phyloP scores from a whole-genome alignment of 1,284 basidiomycete species.

The Sporisorium graminicola region DNA sequence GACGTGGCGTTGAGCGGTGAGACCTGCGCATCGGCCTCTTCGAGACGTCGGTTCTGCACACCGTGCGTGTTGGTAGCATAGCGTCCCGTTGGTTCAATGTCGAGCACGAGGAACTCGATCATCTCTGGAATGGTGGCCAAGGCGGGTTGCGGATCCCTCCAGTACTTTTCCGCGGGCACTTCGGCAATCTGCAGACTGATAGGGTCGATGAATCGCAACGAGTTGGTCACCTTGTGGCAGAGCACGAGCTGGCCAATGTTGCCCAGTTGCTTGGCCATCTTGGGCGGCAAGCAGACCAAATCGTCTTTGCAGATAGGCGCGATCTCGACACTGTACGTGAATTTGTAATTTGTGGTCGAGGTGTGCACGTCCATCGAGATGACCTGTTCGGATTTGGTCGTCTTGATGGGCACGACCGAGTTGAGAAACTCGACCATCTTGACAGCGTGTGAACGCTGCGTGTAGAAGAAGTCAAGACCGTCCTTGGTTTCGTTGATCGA shows the following conservation, averaged over 20 bases:
- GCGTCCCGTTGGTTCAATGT: conserved; percentile 79
- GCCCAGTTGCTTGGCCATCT: conserved; percentile 83
- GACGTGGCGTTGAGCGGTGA: conserved; percentile 83
- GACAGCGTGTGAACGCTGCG: conserved; percentile 87
- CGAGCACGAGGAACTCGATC: conserved; percentile 93
- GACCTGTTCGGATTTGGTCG: conserved; percentile 92
- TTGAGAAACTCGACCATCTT: conserved; percentile 97
- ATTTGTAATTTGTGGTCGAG: conserved; percentile 94
- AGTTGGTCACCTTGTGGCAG: conserved; percentile 91
- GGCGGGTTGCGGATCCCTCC: conserved; percentile 87
- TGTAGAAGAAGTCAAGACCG: conserved; percentile 97
- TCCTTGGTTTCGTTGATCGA: conserved; percentile 92
- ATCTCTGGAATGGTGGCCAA: conserved; percentile 86
- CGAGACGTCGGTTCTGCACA: conserved; percentile 45
- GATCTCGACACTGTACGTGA: conserved; percentile 97
- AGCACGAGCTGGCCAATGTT: conserved; percentile 89
- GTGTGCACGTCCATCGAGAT: conserved; percentile 93
- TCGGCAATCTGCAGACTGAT: conserved; percentile 86
- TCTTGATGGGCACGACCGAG: conserved; percentile 86
- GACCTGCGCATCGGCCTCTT: conserved; percentile 88
- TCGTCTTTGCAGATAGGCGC: conserved; percentile 98
- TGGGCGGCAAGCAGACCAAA: conserved; percentile 87
- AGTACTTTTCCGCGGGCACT: conserved; percentile 84
- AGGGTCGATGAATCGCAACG: conserved; percentile 90
- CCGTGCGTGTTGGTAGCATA: conserved; percentile 59